phyloP scores from a whole-genome alignment of 2,329 filamentous ascomycete genomes.

The Samsoniella hepiali region DNA sequence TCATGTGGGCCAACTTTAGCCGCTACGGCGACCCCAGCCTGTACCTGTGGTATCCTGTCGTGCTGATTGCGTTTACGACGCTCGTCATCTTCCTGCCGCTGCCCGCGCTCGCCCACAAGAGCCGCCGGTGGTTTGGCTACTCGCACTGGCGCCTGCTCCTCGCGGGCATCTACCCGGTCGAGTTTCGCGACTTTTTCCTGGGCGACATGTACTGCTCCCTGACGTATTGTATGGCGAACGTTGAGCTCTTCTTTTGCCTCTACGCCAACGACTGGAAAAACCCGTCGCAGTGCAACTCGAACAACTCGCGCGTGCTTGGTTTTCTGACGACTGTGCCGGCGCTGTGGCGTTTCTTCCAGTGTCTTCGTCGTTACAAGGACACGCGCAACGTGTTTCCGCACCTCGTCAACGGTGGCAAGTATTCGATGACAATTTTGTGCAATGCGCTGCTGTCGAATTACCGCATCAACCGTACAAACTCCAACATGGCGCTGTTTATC shows the following conservation, averaged over 20 bases:
- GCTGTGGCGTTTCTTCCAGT: conserved; percentile 89
- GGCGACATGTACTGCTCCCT: conserved; percentile 97
- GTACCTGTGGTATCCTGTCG: conserved; percentile 82
- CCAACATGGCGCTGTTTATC: conserved; percentile 69
- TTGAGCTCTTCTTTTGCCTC: conserved; percentile 91
- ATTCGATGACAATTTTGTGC: conserved; percentile 76
- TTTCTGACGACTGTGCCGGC: conserved; percentile 82
- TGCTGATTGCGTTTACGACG: conserved; percentile 68
- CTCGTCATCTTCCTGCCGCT: conserved; percentile 72
- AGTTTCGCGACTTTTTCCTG: conserved; percentile 95
- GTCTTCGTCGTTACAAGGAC: conserved; percentile 82
- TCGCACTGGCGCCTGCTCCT: conserved; percentile 85
- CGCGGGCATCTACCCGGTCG: conserved; percentile 85
- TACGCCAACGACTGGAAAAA: conserved; percentile 77
- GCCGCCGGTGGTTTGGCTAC: conserved; percentile 81
- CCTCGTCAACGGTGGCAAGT: conserved; percentile 89
- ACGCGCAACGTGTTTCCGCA: conserved; percentile 88
- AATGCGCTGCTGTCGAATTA: conserved; percentile 79
- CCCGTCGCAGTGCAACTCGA: conserved; percentile 78
- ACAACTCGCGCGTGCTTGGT: conserved; percentile 75
- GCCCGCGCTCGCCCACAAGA: conserved; percentile 69
- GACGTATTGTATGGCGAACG: conserved; percentile 85
- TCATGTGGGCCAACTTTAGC: conserved; percentile 87
- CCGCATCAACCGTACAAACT: conserved; percentile 62
- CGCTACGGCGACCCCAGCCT: conserved; percentile 61